Percentiles rank a stretch among this genome's conserved stretches.
Evolutionary conservation across 257 asterid species (phyloP).

Genomic region (Solanum sitiens): DNA sequence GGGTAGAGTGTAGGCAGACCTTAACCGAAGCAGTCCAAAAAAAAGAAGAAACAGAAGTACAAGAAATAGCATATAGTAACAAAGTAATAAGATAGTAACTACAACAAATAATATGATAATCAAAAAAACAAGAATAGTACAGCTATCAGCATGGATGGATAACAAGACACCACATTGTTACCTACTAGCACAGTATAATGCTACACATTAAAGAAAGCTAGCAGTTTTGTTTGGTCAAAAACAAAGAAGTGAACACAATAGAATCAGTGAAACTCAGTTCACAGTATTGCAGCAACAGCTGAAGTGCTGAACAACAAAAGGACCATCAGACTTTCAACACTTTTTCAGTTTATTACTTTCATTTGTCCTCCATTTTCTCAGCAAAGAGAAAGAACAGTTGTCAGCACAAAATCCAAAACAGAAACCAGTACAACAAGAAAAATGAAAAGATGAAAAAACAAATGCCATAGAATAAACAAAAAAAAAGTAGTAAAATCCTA

Average conservation of each 20-base stretch:
- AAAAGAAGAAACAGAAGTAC: not conserved
- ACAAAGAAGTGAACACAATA: conserved; percentile 9
- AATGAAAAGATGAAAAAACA: not conserved
- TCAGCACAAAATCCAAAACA: conserved; percentile 1
- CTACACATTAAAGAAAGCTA: not conserved
- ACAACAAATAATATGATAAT: not conserved
- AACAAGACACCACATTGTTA: not conserved
- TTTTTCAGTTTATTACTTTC: conserved; percentile 12
- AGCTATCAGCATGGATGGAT: not conserved
- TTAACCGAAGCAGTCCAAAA: not conserved
- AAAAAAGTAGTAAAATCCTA: not conserved
- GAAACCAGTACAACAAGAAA: not conserved
- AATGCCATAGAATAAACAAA: not conserved
- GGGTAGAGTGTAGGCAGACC: not conserved
- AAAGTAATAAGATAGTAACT: not conserved
- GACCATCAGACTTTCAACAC: conserved; percentile 4
- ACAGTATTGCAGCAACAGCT: conserved; percentile 3
- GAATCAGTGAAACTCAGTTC: conserved; percentile 13
- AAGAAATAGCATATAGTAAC: not conserved
- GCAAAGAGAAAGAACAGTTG: not conserved
- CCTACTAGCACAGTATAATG: not conserved
- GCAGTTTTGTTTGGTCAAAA: not conserved
- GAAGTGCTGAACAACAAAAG: conserved; percentile 10
- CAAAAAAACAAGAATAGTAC: not conserved
- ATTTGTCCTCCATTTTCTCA: conserved; percentile 6